Evolutionary conservation across 2,329 filamentous ascomycete genomes (phyloP), one percentile per base, ranked within the genome.

Genomic region (Diplodia mutila): DNA sequence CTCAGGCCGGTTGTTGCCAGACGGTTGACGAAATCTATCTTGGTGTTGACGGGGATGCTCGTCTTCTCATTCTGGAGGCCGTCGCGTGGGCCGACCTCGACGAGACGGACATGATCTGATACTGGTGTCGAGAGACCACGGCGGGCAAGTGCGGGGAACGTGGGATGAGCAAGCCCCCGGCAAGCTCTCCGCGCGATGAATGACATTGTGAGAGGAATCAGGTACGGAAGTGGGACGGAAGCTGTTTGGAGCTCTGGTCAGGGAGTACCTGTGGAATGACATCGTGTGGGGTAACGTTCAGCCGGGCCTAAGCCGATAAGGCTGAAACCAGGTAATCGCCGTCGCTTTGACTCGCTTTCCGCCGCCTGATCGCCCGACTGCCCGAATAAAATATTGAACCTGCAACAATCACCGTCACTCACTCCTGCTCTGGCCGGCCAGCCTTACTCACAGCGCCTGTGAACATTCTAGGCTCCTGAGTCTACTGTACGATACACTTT

Each of bases 61-160:
- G 83, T 86, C 80, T 91, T 91, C 81, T 95, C 91, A 75, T 95
- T 96, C 77, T 97, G 92, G 65, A 96, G 81, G n/a, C 92, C 92
- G 81, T 96, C 92, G n/a, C 42, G 42, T 18, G 42, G 42, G 42
- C 42, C 42, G 42, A 46, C 42, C 42, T 96, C 92, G 69, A 95
- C 89, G 48, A 96, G 89, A 49, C 84, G 81, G 48, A 87, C 83
- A 70, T 80, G 76, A 71, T 68, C 67, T 21, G 67, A 32, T 1
- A 46, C 27, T 14, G 67, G 21, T 1, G 65, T 61, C 14, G 67
- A 61, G 18, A 52, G n/a, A n/a, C 49, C 57, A 27, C 67, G 61
- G n/a, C 61, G 29, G 14, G 25, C 8, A 48, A 51, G n/a, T 23
- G n/a, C 23, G 39, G 51, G 11, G 3, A 48, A 21, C 11, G 59